Evolutionary conservation across 2,329 filamentous ascomycete genomes (phyloP).

Genomic region (Cladosporium sp.): DNA sequence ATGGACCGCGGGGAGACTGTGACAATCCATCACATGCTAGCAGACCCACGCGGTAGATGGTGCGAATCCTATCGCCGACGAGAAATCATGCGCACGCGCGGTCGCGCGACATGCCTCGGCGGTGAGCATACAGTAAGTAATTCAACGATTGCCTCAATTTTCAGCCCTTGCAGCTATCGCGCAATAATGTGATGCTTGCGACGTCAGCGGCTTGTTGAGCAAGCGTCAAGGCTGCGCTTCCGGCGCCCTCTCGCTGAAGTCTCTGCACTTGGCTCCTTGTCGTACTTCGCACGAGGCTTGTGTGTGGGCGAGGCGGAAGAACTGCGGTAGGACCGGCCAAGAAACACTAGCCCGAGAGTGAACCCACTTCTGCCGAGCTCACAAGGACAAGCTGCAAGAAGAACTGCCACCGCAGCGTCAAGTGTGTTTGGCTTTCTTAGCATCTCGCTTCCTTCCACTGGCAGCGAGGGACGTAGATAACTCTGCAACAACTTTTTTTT

Average conservation of each 20-base stretch:
- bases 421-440: slow-evolving; percentile 5
- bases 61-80: slow-evolving; percentile 11
- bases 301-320: slow-evolving; percentile 1
- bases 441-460: no score
- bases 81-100: background rate
- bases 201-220: slow-evolving; percentile 2
- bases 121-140: background rate
- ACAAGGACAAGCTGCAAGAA: slow-evolving; percentile 1
- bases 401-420: background rate
- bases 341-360: background rate
- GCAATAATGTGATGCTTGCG: background rate
- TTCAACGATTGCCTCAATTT: background rate
- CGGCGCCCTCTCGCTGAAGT: background rate
- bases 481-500: background rate
- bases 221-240: background rate
- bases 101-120: background rate
- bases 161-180: background rate
- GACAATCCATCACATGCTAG: slow-evolving; percentile 1
- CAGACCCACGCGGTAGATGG: slow-evolving; percentile 7
- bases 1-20: background rate
- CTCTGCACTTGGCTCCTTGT: slow-evolving; percentile 9
- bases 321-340: slow-evolving; percentile 9
- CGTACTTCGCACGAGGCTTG: slow-evolving; percentile 3
- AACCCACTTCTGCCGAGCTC: background rate
- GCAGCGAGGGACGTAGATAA: no score